phyloP scores from a whole-genome alignment of 2,329 filamentous ascomycete species.

The Venturia nashicola region DNA sequence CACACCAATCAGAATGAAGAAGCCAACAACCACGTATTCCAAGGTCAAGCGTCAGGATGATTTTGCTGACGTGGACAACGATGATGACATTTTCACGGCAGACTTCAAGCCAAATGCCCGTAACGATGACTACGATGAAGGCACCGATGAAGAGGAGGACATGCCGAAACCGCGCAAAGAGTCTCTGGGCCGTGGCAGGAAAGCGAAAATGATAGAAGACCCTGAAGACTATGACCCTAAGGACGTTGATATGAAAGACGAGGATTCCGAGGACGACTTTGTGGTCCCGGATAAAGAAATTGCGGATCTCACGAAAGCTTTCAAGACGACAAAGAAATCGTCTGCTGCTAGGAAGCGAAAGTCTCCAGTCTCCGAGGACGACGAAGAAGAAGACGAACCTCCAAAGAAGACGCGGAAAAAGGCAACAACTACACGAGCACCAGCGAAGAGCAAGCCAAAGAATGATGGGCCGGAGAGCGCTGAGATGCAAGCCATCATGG shows the following conservation, averaged over 20 bases:
- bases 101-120: conserved; percentile 50
- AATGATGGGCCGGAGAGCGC: conserved; percentile 50
- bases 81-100: conserved; percentile 70
- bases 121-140: conserved; percentile 62
- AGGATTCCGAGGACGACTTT: conserved; percentile 15
- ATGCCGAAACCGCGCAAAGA: conserved; percentile 22
- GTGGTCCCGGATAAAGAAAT: conserved; percentile 10
- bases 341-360: conserved; percentile 38
- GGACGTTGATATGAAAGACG: conserved; percentile 44
- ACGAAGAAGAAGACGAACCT: conserved; percentile 43
- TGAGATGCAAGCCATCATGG: conserved; percentile 70
- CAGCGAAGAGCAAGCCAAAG: conserved; percentile 37
- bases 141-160: conserved; percentile 58
- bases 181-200: conserved; percentile 32
- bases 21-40: conserved; percentile 46
- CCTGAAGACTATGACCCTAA: conserved; percentile 28
- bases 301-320: conserved; percentile 4
- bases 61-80: conserved; percentile 22
- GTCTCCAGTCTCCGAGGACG: conserved; percentile 37
- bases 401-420: conserved; percentile 43
- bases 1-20: conserved; percentile 30
- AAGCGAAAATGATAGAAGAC: conserved; percentile 26
- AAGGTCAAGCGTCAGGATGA: conserved; percentile 21
- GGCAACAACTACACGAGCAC: conserved; percentile 33
- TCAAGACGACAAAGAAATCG: neutral